Percentiles rank a stretch among this genome's conserved stretches.
These are phyloP conservation scores for Thielaviopsis punctulata DNA, from an alignment of 2,329 filamentous ascomycete genomes.

Conservation along the genomic window DNA sequence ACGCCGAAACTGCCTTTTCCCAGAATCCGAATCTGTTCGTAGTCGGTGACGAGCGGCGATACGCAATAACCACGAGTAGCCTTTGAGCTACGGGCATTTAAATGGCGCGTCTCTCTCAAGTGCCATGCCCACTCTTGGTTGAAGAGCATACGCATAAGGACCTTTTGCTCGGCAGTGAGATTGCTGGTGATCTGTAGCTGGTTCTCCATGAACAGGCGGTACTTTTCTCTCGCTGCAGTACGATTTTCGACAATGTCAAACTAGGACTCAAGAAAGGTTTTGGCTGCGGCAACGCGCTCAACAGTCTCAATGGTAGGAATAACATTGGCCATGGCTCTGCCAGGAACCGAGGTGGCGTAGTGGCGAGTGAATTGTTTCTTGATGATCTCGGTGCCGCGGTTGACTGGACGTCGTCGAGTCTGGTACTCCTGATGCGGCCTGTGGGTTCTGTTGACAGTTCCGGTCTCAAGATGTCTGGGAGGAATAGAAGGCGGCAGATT, in stretches of 20 bases:
- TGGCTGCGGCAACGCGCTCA: conserved; percentile 63
- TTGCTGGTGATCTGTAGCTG: conserved; percentile 39
- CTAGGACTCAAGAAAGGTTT: conserved; percentile 71
- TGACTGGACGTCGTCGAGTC: background rate
- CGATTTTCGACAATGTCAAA: conserved; percentile 53
- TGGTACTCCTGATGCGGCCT: background rate
- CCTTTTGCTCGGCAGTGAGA: conserved; percentile 37
- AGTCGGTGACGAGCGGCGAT: conserved; percentile 27
- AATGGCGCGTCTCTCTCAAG: conserved; percentile 52
- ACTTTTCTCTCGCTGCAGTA: conserved; percentile 19
- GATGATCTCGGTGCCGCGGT: background rate
- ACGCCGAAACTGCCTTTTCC: conserved; percentile 93
- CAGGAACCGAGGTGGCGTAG: background rate
- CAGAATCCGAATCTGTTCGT: conserved; percentile 64
- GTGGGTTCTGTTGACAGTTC: background rate
- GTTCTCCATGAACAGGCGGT: conserved; percentile 21
- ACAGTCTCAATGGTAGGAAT: conserved; percentile 37
- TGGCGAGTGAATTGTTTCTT: background rate
- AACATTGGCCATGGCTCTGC: background rate
- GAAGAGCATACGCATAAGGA: conserved; percentile 40
- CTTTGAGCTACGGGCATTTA: conserved; percentile 42
- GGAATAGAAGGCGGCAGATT: background rate
- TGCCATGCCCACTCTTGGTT: conserved; percentile 52
- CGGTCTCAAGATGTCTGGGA: background rate
- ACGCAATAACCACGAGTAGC: conserved; percentile 17